phyloP scores from a whole-genome alignment of 208 protist species.

The Trypanosoma grayi region DNA sequence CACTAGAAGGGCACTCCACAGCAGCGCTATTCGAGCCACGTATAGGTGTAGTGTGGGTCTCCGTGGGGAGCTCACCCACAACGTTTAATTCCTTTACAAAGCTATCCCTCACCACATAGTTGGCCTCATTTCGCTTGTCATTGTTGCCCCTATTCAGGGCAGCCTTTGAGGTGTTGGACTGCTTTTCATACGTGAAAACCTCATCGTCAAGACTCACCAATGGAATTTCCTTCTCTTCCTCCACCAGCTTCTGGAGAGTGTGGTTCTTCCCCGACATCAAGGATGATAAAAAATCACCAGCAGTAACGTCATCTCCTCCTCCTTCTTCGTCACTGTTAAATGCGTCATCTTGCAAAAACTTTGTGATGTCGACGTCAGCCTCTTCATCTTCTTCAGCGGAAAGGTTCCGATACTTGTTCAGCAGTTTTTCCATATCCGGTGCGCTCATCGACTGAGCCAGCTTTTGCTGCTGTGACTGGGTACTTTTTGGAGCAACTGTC shows the following conservation, averaged over 20 bases:
- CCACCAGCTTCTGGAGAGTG: neutral
- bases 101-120: conserved; percentile 30
- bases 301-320: conserved; percentile 13
- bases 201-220: conserved; percentile 25
- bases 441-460: conserved; percentile 54
- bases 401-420: conserved; percentile 39
- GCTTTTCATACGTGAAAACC: conserved; percentile 26
- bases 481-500: conserved; percentile 15
- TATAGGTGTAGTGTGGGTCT: neutral
- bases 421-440: conserved; percentile 61
- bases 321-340: conserved; percentile 34
- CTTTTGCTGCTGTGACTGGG: conserved; percentile 64
- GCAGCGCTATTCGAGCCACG: neutral
- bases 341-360: conserved; percentile 44
- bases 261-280: conserved; percentile 11
- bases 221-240: conserved; percentile 4
- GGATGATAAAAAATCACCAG: conserved; percentile 23
- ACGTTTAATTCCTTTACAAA: conserved; percentile 24
- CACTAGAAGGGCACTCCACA: neutral
- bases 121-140: conserved; percentile 1
- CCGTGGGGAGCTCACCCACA: conserved; percentile 18
- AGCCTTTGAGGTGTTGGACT: neutral
- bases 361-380: conserved; percentile 41
- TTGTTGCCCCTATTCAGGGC: neutral
- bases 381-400: conserved; percentile 43